Evolutionary conservation across 2,329 filamentous ascomycete genomes (phyloP).

Genomic region (Monascus ruber): DNA sequence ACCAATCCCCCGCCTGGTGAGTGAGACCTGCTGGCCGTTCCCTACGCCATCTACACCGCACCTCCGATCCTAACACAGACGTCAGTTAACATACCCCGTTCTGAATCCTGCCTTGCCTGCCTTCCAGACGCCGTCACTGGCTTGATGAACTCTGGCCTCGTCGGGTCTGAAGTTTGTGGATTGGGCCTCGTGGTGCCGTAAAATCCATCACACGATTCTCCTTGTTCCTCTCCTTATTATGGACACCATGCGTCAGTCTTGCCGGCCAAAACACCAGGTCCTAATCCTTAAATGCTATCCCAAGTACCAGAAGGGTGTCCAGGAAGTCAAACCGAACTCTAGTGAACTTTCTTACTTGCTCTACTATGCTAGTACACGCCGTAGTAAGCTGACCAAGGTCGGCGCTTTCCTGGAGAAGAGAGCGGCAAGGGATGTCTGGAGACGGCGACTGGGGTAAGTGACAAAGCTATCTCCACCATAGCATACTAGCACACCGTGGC

Average conservation of each 20-base stretch:
- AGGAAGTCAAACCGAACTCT: slow-evolving; percentile 90
- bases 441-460: slow-evolving; percentile 69
- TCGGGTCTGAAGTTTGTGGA: no score
- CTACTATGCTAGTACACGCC: slow-evolving; percentile 89
- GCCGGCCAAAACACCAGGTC: slow-evolving; percentile 91
- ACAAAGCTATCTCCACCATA: no score
- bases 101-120: no score
- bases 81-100: no score
- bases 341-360: slow-evolving; percentile 94
- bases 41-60: no score
- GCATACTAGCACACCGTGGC: no score
- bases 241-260: slow-evolving; percentile 49
- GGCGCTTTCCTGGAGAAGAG: slow-evolving; percentile 90
- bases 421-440: slow-evolving; percentile 83
- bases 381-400: slow-evolving; percentile 93
- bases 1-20: no score
- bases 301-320: slow-evolving; percentile 76
- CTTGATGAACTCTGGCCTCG: no score
- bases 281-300: slow-evolving; percentile 95
- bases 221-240: slow-evolving; percentile 21
- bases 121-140: no score
- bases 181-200: no score
- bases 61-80: no score
- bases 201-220: neutral
- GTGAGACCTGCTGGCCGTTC: no score